Conservation (phyloP, 2,329 filamentous ascomycete genomes). For the Claviceps pazoutovae region DNA sequence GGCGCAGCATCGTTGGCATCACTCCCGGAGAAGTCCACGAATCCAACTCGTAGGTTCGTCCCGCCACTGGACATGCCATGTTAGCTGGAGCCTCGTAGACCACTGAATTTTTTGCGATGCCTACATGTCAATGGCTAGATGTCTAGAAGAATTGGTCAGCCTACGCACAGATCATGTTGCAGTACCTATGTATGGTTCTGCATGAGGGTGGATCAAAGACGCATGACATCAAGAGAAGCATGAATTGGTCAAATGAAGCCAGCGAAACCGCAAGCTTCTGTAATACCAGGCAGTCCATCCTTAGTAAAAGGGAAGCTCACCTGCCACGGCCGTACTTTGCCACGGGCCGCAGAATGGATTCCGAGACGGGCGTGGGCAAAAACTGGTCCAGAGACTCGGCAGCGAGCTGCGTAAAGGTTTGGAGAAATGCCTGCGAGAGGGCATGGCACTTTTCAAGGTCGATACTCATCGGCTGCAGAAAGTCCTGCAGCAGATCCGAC, state of each 20-base stretch:
- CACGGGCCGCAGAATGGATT: conserved; percentile 39
- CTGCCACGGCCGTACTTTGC: conserved; percentile 28
- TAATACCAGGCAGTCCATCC: too few species aligned
- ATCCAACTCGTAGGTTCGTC: conserved; percentile 54
- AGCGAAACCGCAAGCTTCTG: too few species aligned
- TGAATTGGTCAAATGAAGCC: too few species aligned
- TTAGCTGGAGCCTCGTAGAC: not conserved
- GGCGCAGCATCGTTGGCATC: conserved; percentile 6
- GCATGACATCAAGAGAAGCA: too few species aligned
- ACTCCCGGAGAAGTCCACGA: conserved; percentile 43
- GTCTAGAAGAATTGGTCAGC: conserved; percentile 23
- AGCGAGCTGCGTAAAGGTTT: conserved; percentile 35
- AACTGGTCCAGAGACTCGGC: conserved; percentile 41
- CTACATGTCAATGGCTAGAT: conserved; percentile 54
- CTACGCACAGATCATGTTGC: not conserved
- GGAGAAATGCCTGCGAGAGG: conserved; percentile 33
- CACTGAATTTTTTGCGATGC: conserved; percentile 10
- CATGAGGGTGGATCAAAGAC: too few species aligned
- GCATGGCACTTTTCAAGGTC: conserved; percentile 29
- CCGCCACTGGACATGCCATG: conserved; percentile 37
- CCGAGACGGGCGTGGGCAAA: conserved; percentile 46
- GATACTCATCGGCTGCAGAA: conserved; percentile 37
- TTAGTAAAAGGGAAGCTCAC: conserved; percentile 24
- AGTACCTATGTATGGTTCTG: not conserved
- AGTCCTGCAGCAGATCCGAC: conserved; percentile 21